A percentile compares a stretch with the other conserved stretches of the same genome.
Evolutionary conservation across 805 yeast genomes (phyloP).

Genomic region (Saccharomycopsis amapae): DNA sequence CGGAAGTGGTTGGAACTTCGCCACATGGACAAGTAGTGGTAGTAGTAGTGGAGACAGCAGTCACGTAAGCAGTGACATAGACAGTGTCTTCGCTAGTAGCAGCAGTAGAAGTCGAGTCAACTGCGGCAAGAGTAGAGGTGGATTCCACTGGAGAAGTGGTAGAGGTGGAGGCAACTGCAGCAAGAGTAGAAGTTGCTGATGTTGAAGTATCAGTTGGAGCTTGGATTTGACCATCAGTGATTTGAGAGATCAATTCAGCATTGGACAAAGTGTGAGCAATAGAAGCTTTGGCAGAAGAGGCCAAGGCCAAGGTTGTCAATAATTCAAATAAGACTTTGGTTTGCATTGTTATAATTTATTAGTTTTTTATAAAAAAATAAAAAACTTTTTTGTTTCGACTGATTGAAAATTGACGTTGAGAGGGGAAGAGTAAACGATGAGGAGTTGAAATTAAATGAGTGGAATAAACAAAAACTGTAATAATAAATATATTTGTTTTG

Average conservation of each 20-base stretch:
- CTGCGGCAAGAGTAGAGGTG: conserved; percentile 5
- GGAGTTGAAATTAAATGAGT: too few relatives aligned
- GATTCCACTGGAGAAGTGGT: conserved; percentile 4
- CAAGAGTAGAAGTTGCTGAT: conserved; percentile 11
- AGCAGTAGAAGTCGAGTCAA: conserved; percentile 5
- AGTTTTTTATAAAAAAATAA: background rate
- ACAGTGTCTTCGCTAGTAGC: conserved; percentile 14
- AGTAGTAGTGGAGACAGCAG: conserved; percentile 10
- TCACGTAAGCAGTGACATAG: conserved; percentile 16
- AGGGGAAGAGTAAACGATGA: background rate
- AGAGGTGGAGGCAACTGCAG: background rate
- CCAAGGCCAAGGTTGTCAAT: conserved; percentile 16
- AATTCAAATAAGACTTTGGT: conserved; percentile 14
- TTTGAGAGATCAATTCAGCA: conserved; percentile 17
- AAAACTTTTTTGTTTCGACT: too few relatives aligned
- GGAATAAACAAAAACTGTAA: too few relatives aligned
- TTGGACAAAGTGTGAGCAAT: conserved; percentile 14
- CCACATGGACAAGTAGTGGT: conserved; percentile 14
- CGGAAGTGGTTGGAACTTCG: conserved; percentile 4
- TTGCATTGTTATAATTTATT: conserved; percentile 13
- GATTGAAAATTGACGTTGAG: background rate
- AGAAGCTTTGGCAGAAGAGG: conserved; percentile 13
- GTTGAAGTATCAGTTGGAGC: conserved; percentile 19
- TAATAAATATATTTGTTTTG: too few relatives aligned
- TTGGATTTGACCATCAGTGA: conserved; percentile 22